Base-by-base conservation (phyloP, 2,329 filamentous ascomycete genomes). In the Apiospora kogelbergensis region DNA sequence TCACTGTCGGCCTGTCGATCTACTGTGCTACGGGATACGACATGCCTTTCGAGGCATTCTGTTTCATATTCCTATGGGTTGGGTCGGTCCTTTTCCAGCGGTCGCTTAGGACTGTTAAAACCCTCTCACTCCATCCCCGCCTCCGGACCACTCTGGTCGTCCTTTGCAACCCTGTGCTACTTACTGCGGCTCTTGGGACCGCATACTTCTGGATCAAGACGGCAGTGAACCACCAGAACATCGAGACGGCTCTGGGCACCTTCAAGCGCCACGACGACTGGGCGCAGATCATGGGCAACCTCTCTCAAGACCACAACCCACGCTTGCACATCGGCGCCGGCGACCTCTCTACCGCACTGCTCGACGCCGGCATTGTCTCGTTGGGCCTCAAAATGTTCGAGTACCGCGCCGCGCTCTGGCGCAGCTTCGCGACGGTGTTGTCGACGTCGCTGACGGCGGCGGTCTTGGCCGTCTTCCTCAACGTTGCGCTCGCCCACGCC, bases 361-460 rank as follows among this genome's bases (percentile, higher is more conserved):
- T 79, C 10, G 77, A 79, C 40, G 76, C 77, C 6, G 78, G 78
- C 11, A 78, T 79, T 40, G 73, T 75, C 30, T 76, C 74, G 44
- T 70, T 78, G 68, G 77, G 77, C 0, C 74, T 79, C 70, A 79
- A 79, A 70, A 78, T 79, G 74, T 79, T 76, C 69, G 77, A 79
- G 66, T 76, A 78, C 68, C 75, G 78, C 24, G 70, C 70, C n/a
- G 77, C 78, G 60, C 71, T 79, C 6, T 76, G 74, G 73, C 68
- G 70, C 5, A 75, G 73, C 64, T 67, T 75, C 42, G 68, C 68
- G 30, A 75, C 77, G 10, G 74, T 78, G 5, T 69, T 76, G 3
- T 70, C 70, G 22, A 76, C 77, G 2, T 78, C 75, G 63, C 67
- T 74, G 2, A 26, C 72, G 3, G 70, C 76, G 1, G 74, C 78